Evolutionary conservation across 306 rosid genomes (phyloP).

Genomic region (Dalbergia cochinchinensis): DNA sequence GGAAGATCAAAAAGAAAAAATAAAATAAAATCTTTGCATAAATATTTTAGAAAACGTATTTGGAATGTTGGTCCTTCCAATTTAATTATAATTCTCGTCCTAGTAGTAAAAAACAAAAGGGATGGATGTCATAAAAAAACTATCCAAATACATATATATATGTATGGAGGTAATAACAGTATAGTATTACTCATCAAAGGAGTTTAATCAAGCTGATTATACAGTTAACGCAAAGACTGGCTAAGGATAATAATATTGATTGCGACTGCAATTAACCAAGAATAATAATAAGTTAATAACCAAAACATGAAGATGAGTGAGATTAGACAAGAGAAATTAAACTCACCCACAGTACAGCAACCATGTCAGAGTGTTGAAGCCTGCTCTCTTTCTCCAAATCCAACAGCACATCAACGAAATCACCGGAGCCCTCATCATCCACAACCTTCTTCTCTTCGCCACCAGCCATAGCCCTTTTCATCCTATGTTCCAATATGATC

Average conservation of each 20-base stretch:
- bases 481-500: constrained; percentile 68
- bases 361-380: constrained; percentile 73
- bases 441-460: background rate
- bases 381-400: constrained; percentile 67
- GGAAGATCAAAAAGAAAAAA: no score
- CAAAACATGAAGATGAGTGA: background rate
- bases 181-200: no score
- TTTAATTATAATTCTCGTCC: background rate
- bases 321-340: background rate
- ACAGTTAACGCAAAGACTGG: background rate
- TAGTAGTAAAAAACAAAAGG: no score
- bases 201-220: background rate
- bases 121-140: no score
- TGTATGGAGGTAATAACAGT: no score
- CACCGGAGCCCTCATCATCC: constrained; percentile 46
- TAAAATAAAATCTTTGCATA: no score
- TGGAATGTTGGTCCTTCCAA: background rate
- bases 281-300: background rate
- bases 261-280: background rate
- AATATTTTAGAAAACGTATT: background rate
- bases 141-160: no score
- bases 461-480: constrained; percentile 16
- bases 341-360: constrained; percentile 82
- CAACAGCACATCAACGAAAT: constrained; percentile 81
- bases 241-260: background rate